Conservation (phyloP, 2,329 filamentous ascomycete genomes). For the Fusarium metavorans region DNA sequence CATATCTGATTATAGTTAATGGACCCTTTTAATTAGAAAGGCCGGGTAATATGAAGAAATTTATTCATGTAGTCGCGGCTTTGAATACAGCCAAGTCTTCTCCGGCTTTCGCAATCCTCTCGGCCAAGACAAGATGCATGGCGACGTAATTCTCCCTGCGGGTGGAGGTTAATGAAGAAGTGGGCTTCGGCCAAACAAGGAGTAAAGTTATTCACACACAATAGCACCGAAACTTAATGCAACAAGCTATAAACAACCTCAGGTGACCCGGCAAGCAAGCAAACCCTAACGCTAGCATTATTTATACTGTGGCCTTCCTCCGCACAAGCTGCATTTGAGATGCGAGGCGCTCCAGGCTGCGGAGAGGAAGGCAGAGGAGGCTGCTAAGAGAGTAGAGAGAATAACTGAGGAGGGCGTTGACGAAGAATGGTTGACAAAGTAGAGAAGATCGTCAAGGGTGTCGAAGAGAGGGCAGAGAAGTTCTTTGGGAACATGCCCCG, state of each 20-base stretch:
- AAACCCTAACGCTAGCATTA: not conserved
- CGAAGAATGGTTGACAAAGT: not conserved
- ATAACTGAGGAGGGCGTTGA: not conserved
- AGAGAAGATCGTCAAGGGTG: not conserved
- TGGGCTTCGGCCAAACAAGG: not conserved
- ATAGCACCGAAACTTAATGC: not conserved
- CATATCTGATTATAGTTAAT: not conserved
- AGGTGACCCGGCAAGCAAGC: not conserved
- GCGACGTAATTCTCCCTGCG: not conserved
- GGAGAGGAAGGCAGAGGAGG: not conserved
- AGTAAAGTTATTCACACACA: not conserved
- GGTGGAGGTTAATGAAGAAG: not conserved
- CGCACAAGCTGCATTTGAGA: not conserved
- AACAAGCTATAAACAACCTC: not conserved
- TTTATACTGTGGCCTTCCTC: not conserved
- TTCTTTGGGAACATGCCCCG: not conserved
- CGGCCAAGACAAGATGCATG: not conserved
- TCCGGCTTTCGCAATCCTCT: not conserved
- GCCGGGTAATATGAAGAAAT: not conserved
- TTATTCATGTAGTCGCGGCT: not conserved
- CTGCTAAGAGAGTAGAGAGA: not conserved
- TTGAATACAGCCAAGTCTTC: not conserved
- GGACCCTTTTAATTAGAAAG: not conserved
- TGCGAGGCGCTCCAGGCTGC: not conserved
- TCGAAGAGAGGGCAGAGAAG: not conserved